Evolutionary conservation across 345 rosid species (phyloP), one percentile per base, ranked within the genome.

Genomic region (Aquilaria sinensis): DNA sequence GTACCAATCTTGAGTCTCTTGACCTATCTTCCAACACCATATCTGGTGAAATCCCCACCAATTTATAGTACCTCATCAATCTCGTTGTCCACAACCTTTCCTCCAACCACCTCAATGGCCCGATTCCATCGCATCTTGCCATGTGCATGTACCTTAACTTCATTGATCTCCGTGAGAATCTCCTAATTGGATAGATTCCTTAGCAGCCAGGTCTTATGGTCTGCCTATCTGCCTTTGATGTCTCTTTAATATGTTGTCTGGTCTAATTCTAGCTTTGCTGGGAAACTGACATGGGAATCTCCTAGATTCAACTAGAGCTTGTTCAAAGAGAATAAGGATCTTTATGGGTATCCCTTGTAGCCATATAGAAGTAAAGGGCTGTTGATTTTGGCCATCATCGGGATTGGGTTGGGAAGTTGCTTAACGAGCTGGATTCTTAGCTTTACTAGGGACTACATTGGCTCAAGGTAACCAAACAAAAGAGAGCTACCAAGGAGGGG

Each of bases 41-140:
- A 69, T 60, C 96, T 30, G 98, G 97, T 5, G 66, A 81, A 41
- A 84, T 93, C 62, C 97, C 98, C 0, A 61, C 79, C 31, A 92
- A 90, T 70, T 62, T 93, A 16, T 94, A 88, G 52, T 74, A 69
- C 53, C 57, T 93, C 33, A 88, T 83, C 71, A 93, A 93, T 78
- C 86, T 93, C n/a, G 98, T 96, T 2, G 92, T 93, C 8, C 82
- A 90, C 41, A 93, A 93, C 60, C 90, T 93, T n/a, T 90, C 97
- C 5, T 80, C 96, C n/a, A 93, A 93, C 62, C 72, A 65, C 10
- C 83, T 93, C 49, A 77, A 78, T 15, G 90, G 92, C 31, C 78
- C 79, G 82, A 90, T 93, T 84, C 89, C 97, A 1, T 92, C 72
- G 0, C 83, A 87, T 67, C 77, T 93, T 47, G 74, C 96, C 48